A percentile compares a stretch with the other conserved stretches of the same genome.
phyloP scores from a whole-genome alignment of 1,139 yeast genomes.

The Pichia sp. region DNA sequence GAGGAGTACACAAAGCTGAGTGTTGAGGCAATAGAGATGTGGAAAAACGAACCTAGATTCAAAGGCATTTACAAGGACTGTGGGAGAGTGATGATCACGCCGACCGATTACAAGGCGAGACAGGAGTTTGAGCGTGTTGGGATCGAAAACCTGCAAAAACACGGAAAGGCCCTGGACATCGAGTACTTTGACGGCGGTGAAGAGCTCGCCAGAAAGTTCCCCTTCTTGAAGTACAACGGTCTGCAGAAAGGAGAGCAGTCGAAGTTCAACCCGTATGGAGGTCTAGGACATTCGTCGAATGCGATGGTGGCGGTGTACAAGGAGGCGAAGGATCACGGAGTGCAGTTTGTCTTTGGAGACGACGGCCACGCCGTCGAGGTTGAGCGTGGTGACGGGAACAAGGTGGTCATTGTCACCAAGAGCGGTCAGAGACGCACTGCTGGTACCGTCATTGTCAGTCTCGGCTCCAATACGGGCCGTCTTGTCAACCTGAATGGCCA shows the following conservation, averaged over 20 bases:
- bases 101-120: constrained; percentile 30
- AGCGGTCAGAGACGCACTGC: constrained; percentile 31
- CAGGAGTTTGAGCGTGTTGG: constrained; percentile 35
- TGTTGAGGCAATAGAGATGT: constrained; percentile 36
- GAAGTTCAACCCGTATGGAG: constrained; percentile 35
- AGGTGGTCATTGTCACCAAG: constrained; percentile 24
- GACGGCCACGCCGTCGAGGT: constrained; percentile 26
- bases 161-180: constrained; percentile 34
- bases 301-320: constrained; percentile 30
- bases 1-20: constrained; percentile 34
- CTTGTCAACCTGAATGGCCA: constrained; percentile 34
- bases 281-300: constrained; percentile 35
- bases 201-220: constrained; percentile 30
- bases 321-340: constrained; percentile 31
- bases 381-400: constrained; percentile 13
- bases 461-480: constrained; percentile 36
- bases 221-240: constrained; percentile 31
- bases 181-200: constrained; percentile 31
- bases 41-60: constrained; percentile 36
- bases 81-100: constrained; percentile 35
- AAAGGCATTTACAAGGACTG: constrained; percentile 35
- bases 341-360: constrained; percentile 33
- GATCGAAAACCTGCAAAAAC: constrained; percentile 31
- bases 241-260: constrained; percentile 24
- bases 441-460: constrained; percentile 31